Conservation (phyloP, 345 rosid species). For the Eucalyptus cloeziana region DNA sequence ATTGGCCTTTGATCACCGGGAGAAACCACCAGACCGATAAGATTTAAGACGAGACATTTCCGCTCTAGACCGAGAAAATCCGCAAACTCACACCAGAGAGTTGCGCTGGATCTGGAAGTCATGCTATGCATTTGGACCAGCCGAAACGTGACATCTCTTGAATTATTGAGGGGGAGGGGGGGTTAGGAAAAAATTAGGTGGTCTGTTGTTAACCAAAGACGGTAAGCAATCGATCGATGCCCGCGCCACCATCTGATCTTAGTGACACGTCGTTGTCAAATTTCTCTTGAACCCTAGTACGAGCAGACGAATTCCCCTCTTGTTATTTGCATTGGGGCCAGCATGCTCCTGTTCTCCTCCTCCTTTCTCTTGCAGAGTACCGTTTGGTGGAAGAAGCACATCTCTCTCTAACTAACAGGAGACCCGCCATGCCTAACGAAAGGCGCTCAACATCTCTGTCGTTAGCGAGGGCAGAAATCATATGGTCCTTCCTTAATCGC, state of each 20-base stretch:
- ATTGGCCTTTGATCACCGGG: not conserved
- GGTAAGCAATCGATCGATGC: not conserved
- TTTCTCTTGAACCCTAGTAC: not conserved
- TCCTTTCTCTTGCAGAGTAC: not conserved
- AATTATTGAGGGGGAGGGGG: not conserved
- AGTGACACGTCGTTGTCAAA: not conserved
- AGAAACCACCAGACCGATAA: not conserved
- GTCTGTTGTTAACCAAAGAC: not conserved
- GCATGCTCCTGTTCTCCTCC: not conserved
- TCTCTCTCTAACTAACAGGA: not conserved
- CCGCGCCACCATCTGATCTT: not conserved
- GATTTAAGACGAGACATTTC: not conserved
- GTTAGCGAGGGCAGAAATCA: not conserved
- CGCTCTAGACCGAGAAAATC: not conserved
- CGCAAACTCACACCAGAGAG: too few relatives aligned
- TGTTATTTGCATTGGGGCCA: not conserved
- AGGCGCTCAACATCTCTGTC: not conserved
- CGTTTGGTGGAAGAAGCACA: not conserved
- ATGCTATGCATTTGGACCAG: not conserved
- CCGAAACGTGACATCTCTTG: not conserved
- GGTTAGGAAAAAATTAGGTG: not conserved
- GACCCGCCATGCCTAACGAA: not conserved
- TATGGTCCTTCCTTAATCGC: not conserved
- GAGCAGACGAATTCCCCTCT: not conserved
- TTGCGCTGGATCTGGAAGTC: not conserved